Conservation (phyloP, 2,329 filamentous ascomycete genomes). For the Tolypocladium amazonense region DNA sequence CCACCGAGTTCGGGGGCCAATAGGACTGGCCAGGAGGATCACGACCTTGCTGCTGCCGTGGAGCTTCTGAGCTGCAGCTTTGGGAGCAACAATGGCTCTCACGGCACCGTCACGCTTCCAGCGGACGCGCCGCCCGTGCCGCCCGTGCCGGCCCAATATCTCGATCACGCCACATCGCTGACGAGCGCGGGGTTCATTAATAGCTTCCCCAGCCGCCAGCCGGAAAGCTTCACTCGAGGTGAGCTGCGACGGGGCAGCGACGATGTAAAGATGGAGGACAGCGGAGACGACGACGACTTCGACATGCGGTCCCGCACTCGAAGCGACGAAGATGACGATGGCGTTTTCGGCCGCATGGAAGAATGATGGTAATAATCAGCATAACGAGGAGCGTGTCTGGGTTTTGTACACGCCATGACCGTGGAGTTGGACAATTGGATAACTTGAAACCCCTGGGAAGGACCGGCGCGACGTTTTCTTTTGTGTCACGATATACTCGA, state of each 20-base stretch:
- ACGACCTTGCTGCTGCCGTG: conserved; percentile 80
- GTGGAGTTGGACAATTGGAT: conserved; percentile 22
- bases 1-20: conserved; percentile 72
- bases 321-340: conserved; percentile 85
- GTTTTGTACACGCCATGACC: conserved; percentile 10
- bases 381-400: conserved; percentile 2
- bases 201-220: conserved; percentile 49
- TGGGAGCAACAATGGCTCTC: conserved; percentile 60
- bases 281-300: conserved; percentile 61
- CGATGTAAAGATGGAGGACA: conserved; percentile 60
- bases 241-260: conserved; percentile 37
- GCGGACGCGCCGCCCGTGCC: conserved; percentile 79
- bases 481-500: conserved; percentile 36
- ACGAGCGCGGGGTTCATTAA: conserved; percentile 52
- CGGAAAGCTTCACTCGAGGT: conserved; percentile 56
- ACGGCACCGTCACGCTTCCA: conserved; percentile 49
- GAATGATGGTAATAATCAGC: conserved; percentile 43
- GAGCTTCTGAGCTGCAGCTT: conserved; percentile 88
- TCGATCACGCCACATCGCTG: conserved; percentile 48
- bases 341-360: conserved; percentile 94
- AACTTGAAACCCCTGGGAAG: conserved; percentile 17
- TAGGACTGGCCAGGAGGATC: conserved; percentile 69
- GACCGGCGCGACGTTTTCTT: conserved; percentile 29
- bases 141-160: conserved; percentile 70
- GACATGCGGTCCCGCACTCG: conserved; percentile 50